Evolutionary conservation across 2,329 filamentous ascomycete genomes (phyloP), one percentile per base, ranked within the genome.

Genomic region (Nectriaceae sp.): DNA sequence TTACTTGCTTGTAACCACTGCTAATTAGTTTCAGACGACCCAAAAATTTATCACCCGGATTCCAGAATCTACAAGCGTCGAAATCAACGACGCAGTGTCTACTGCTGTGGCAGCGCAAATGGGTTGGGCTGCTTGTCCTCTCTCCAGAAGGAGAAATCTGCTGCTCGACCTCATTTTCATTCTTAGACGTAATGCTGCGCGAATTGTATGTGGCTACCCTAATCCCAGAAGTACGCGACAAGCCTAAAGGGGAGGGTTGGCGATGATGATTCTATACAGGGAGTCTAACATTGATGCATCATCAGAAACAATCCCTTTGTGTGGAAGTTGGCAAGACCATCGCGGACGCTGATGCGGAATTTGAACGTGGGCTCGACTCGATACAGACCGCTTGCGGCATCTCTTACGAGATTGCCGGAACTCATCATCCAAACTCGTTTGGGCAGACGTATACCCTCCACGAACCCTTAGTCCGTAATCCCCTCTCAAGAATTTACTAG

Each of bases 281-380:
- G 40, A 39, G 46, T 35, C 45, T 44, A 20, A 42, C 24, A 24
- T 31, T 50, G 5, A 35, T 44, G 10, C 21, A 46, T 31, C 26
- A 8, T 15, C 26, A 37, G 33, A 37, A 37, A 16, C 33, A 37
- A 11, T 37, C 11, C 6, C 16, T 37, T 11, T 37, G 33, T 18
- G 11, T 37, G n/a, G 58, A 61, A 38, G 46, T 54, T 24, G 58
- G 56, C 15, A 61, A 59, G 40, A 60, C 58, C 13, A 21, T 53
- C 5, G 31, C 38, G n/a, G 58, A 61, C 44, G 55, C 57, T 11
- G 47, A 54, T 18, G 44, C 55, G 10, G 58, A 61, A 41, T 50
- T 58, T 39, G 48, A 53, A 13, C 54, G 56, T 3, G 57, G 56
- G 13, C 33, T 61, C 16, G 57, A 61, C 29, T 47, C 53, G 31